A percentile compares a stretch with the other conserved stretches of the same genome.
phyloP scores from a whole-genome alignment of 257 asterid genomes.

The Rhazya stricta region DNA sequence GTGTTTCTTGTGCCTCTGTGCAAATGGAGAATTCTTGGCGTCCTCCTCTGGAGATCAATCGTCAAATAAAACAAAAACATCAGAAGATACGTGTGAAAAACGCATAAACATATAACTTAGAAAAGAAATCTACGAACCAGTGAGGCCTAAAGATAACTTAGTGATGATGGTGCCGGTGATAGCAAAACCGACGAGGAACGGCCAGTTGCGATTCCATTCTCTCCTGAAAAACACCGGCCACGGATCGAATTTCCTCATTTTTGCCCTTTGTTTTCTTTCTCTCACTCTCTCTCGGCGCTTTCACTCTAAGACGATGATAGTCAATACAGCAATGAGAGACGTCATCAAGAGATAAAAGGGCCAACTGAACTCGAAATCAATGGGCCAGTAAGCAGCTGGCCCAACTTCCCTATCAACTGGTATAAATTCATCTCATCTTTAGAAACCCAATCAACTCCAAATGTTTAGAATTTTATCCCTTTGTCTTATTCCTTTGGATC shows the following conservation, averaged over 20 bases:
- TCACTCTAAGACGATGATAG: neutral
- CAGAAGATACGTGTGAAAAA: neutral
- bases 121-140: constrained; percentile 19
- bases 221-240: constrained; percentile 35
- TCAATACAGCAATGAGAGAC: neutral
- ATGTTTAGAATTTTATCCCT: no score
- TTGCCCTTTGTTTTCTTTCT: neutral
- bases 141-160: constrained; percentile 31
- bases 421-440: no score
- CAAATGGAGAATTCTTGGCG: constrained; percentile 30
- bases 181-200: constrained; percentile 38
- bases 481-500: no score
- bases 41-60: constrained; percentile 33
- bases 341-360: neutral
- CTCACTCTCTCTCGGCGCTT: neutral
- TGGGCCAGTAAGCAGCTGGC: neutral
- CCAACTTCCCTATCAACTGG: neutral
- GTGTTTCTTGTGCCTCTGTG: constrained; percentile 35
- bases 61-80: neutral
- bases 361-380: neutral
- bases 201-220: constrained; percentile 36
- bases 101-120: neutral
- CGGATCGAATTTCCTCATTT: constrained; percentile 35
- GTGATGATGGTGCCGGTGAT: constrained; percentile 32
- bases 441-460: no score